Base-by-base conservation (phyloP, 805 yeast genomes). In the Sungouiella blattae region DNA sequence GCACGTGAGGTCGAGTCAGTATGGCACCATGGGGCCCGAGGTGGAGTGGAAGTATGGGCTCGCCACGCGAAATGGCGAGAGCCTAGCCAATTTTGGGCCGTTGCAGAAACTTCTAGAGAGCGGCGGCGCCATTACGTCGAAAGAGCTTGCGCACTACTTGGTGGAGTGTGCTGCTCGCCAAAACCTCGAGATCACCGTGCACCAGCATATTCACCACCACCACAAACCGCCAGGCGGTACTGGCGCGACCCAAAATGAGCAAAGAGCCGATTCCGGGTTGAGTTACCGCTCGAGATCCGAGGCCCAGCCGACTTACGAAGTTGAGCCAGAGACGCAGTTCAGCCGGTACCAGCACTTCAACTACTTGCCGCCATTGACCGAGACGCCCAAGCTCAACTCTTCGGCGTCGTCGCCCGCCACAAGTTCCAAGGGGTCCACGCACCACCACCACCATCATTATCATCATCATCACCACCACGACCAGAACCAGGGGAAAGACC, bases 141-240 rank as follows among this genome's bases (percentile, higher is more conserved):
- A 76, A 37, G 79, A 73, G 23, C 51, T 74, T 12, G 87, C 78
- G 0, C 77, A 75, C 36, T 64, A 69, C 41, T 57, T 84, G 7
- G 68, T 84, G 6, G 73, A 75, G 23, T 70, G 79, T 34, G 89
- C 89, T 0, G 77, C 73, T 41, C 60, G 62, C 32, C 70, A 75
- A 46, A 70, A 74, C 13, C 61, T 83, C 28, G 70, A 75, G 29
- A 69, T 87, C 11, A 80, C 87, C 4, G 75, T 87, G 14, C 95
- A 87, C 59, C 95, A 87, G 55, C 95, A 86, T 57, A 79, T 83
- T 30, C 91, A 85, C 57, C 86, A 86, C 53, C 88, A 84, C 58
- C 81, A 83, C 57, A 68, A 71, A 6, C 71, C 77, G 2, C n/a
- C n/a, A n/a, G n/a, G n/a, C n/a, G n/a, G n/a, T n/a, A n/a, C n/a